phyloP scores from a whole-genome alignment of 768 basidiomycete species.

The Strobilomyces confusus region DNA sequence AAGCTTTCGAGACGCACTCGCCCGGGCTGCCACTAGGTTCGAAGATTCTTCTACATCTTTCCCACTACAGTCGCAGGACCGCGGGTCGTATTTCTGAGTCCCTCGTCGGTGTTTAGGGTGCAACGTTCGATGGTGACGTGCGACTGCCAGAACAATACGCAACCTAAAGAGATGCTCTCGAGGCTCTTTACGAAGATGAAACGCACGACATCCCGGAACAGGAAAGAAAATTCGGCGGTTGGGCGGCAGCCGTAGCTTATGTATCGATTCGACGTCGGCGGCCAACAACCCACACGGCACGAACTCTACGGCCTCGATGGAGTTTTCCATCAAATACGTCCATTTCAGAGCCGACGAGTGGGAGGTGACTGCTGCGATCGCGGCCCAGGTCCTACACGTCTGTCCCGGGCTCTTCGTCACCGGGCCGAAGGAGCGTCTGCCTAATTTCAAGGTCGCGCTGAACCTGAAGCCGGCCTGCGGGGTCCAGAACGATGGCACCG shows the following conservation, averaged over 20 bases:
- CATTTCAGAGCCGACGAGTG: slow-evolving; percentile 42
- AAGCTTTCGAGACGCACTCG: no score
- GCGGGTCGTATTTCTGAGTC: no score
- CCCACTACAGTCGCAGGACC: no score
- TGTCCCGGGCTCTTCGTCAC: slow-evolving; percentile 27
- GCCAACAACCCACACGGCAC: neutral
- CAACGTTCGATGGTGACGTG: neutral
- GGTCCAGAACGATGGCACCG: slow-evolving; percentile 54
- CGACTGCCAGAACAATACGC: neutral
- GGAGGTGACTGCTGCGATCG: slow-evolving; percentile 59
- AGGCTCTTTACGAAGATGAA: neutral
- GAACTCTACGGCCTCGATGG: slow-evolving; percentile 27
- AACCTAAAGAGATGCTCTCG: neutral
- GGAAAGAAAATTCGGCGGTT: neutral
- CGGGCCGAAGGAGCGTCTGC: slow-evolving; percentile 19
- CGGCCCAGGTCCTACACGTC: slow-evolving; percentile 47
- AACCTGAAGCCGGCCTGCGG: slow-evolving; percentile 46
- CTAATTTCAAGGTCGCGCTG: slow-evolving; percentile 62
- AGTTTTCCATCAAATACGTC: slow-evolving; percentile 34
- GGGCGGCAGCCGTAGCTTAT: neutral
- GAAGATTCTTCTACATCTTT: no score
- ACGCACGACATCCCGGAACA: neutral
- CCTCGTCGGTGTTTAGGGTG: neutral
- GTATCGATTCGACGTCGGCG: neutral
- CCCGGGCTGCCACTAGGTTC: no score